These are phyloP conservation scores for Cyberlindnera bimundalis DNA, from an alignment of 805 yeast species.

Conservation along the genomic window DNA sequence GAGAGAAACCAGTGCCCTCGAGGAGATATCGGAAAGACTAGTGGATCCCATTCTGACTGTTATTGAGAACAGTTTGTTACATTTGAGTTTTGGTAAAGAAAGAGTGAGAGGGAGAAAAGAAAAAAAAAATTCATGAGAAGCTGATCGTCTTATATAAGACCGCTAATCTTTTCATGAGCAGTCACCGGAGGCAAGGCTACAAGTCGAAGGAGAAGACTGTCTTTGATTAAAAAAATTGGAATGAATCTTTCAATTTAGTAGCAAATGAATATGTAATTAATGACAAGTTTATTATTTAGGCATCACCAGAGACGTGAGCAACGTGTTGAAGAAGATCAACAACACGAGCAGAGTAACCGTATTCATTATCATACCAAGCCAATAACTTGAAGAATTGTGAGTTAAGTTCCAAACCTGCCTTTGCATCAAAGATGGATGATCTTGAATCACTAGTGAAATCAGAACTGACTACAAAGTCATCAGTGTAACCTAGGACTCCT, in stretches of 20 bases:
- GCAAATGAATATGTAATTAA: background rate
- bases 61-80: too few relatives aligned
- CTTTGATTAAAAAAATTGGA: too few relatives aligned
- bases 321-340: slow-evolving; percentile 67
- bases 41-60: too few relatives aligned
- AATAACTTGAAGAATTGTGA: slow-evolving; percentile 69
- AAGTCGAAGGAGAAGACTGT: too few relatives aligned
- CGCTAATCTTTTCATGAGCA: too few relatives aligned
- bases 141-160: too few relatives aligned
- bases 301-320: slow-evolving; percentile 31
- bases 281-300: background rate
- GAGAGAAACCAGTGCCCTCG: too few relatives aligned
- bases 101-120: too few relatives aligned
- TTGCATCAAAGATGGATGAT: slow-evolving; percentile 66
- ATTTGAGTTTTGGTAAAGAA: too few relatives aligned
- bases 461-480: slow-evolving; percentile 66
- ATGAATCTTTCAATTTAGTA: background rate
- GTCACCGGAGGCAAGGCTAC: too few relatives aligned
- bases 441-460: slow-evolving; percentile 61
- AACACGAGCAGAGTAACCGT: slow-evolving; percentile 74
- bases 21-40: too few relatives aligned
- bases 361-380: slow-evolving; percentile 75
- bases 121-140: too few relatives aligned
- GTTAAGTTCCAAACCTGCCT: slow-evolving; percentile 68
- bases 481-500: slow-evolving; percentile 68